A percentile compares a stretch with the other conserved stretches of the same genome.
phyloP scores from a whole-genome alignment of 1,284 basidiomycete species.

The Irpex sp. region DNA sequence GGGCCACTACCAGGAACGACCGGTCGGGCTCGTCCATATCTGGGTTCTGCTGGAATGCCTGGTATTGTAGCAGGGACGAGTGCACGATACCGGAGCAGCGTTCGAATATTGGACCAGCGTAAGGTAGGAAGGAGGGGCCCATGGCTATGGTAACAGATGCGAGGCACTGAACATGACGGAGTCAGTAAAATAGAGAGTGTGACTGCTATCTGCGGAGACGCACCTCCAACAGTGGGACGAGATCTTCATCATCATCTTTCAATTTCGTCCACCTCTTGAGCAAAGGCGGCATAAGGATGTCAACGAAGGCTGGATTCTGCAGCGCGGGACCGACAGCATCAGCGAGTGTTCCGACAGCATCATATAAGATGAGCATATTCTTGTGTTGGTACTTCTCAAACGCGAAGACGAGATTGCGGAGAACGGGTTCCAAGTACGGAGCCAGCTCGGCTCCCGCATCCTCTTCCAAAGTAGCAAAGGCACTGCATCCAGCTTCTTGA shows the following conservation, averaged over 20 bases:
- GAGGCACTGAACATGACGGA: conserved; percentile 65
- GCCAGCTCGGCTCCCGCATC: conserved; percentile 89
- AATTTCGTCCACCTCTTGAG: conserved; percentile 87
- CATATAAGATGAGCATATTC: conserved; percentile 97
- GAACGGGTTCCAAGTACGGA: conserved; percentile 92
- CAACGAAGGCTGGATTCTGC: conserved; percentile 82
- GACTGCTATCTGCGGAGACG: conserved; percentile 16
- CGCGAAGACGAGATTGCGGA: conserved; percentile 92
- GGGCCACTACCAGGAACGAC: conserved; percentile 93
- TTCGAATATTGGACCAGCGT: conserved; percentile 89
- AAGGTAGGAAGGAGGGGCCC: conserved; percentile 85
- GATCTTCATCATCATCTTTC: conserved; percentile 86
- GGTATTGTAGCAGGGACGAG: conserved; percentile 75
- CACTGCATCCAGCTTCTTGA: conserved; percentile 98
- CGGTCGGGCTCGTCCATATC: conserved; percentile 91
- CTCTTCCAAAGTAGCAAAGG: conserved; percentile 98
- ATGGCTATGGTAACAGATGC: conserved; percentile 97
- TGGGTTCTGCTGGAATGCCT: conserved; percentile 77
- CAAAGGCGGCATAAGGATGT: conserved; percentile 95
- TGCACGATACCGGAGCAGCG: conserved; percentile 88
- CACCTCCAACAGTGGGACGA: conserved; percentile 93
- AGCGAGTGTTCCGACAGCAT: conserved; percentile 95
- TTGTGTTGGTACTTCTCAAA: conserved; percentile 99
- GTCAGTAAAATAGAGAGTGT: conserved; percentile 9
- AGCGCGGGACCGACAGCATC: conserved; percentile 91